Percentiles rank a stretch among this genome's conserved stretches.
Conservation (phyloP, 1,284 basidiomycete species). For the Peniophora sp. region DNA sequence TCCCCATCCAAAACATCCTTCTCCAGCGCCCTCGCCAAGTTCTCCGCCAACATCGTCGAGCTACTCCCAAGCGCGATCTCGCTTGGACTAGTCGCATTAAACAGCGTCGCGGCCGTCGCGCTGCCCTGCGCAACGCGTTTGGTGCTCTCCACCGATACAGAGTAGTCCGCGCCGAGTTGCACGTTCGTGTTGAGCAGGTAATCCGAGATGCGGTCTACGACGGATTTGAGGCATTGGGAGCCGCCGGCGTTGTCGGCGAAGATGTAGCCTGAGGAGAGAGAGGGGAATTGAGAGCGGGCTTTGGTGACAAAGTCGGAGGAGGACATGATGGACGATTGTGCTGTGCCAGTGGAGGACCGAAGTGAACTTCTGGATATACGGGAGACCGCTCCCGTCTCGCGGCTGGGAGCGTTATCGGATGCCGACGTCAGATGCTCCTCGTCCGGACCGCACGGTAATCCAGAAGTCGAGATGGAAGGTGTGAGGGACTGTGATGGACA, state of each 20-base stretch:
- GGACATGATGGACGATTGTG: slow-evolving; percentile 7
- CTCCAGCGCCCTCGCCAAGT: slow-evolving; percentile 54
- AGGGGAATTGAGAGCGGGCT: slow-evolving; percentile 56
- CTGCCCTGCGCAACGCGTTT: slow-evolving; percentile 44
- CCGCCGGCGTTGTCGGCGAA: slow-evolving; percentile 79
- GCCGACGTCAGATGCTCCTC: no score
- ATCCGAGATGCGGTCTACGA: slow-evolving; percentile 51
- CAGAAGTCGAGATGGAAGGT: no score
- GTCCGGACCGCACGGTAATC: no score
- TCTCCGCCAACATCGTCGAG: slow-evolving; percentile 61
- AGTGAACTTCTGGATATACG: no score
- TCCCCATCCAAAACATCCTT: slow-evolving; percentile 45
- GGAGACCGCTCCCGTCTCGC: no score
- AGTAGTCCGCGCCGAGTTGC: slow-evolving; percentile 65
- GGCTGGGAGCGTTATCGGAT: no score
- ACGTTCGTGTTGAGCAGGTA: slow-evolving; percentile 68
- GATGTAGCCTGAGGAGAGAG: slow-evolving; percentile 52
- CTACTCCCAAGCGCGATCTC: slow-evolving; percentile 64
- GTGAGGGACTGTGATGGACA: no score
- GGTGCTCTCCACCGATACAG: slow-evolving; percentile 45
- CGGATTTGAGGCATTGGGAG: slow-evolving; percentile 51
- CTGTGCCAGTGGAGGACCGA: no score
- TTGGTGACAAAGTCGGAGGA: slow-evolving; percentile 31
- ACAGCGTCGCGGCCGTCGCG: slow-evolving; percentile 44
- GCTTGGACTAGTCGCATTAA: slow-evolving; percentile 52